A percentile compares a stretch with the other conserved stretches of the same genome.
Evolutionary conservation across 1,284 basidiomycete genomes (phyloP).

Genomic region (Melampsora americana): DNA sequence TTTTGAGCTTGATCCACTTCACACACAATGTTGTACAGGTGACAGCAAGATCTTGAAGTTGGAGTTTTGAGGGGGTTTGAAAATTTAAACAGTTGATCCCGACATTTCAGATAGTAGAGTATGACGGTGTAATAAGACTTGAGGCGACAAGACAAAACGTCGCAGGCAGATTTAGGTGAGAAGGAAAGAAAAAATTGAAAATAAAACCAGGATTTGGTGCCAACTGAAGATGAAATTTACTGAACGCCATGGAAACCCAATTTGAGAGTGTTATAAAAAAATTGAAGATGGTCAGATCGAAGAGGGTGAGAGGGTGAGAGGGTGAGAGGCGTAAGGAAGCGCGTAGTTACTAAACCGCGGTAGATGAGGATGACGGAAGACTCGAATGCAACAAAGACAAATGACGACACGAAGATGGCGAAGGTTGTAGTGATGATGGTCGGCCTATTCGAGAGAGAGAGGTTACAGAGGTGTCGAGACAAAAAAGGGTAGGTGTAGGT

Average conservation of each 20-base stretch:
- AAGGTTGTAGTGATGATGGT: background rate
- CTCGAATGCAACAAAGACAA: background rate
- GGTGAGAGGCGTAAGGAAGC: background rate
- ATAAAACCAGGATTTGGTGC: too few species aligned
- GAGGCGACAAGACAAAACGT: too few species aligned
- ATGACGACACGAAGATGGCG: slow-evolving; percentile 3
- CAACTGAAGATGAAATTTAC: background rate
- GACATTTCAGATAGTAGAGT: too few species aligned
- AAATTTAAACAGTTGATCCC: too few species aligned
- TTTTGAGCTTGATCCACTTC: too few species aligned
- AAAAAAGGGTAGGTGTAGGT: background rate
- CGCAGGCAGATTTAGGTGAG: too few species aligned
- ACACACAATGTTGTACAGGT: too few species aligned
- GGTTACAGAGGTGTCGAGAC: background rate
- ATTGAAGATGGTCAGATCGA: background rate
- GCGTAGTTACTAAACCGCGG: background rate
- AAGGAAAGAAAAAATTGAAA: too few species aligned
- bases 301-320: too few species aligned
- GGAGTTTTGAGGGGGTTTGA: too few species aligned
- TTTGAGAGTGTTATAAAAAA: background rate
- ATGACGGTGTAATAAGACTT: too few species aligned
- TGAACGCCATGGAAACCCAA: background rate
- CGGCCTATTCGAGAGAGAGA: background rate
- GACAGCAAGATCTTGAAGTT: too few species aligned
- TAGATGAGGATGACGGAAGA: slow-evolving; percentile 1